Evolutionary conservation across 2,329 filamentous ascomycete species (phyloP).

Genomic region (Sordariomycetes sp.): DNA sequence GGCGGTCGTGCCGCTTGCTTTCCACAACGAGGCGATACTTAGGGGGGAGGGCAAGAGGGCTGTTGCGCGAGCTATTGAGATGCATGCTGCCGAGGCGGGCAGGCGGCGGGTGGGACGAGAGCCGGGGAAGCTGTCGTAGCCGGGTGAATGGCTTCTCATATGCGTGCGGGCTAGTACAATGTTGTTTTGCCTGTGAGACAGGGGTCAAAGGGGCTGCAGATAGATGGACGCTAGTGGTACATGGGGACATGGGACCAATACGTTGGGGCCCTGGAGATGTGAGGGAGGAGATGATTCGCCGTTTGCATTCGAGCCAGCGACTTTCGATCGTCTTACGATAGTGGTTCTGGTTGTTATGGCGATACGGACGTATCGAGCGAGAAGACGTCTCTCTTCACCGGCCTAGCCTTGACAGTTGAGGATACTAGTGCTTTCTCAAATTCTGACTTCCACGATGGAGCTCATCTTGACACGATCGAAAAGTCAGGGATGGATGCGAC

Average conservation of each 20-base stretch:
- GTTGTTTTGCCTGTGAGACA: not conserved
- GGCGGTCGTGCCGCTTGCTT: constrained; percentile 30
- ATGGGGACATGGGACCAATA: not conserved
- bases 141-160: not conserved
- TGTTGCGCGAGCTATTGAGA: constrained; percentile 27
- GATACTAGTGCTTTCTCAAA: too few relatives aligned
- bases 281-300: not conserved
- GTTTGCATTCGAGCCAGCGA: not conserved
- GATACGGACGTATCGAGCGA: too few relatives aligned
- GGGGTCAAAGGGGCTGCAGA: not conserved
- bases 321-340: too few relatives aligned
- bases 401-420: too few relatives aligned
- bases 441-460: too few relatives aligned
- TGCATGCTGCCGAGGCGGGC: not conserved
- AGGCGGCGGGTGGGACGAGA: not conserved
- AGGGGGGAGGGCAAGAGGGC: constrained; percentile 27
- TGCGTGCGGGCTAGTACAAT: not conserved
- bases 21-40: constrained; percentile 43
- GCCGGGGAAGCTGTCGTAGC: not conserved
- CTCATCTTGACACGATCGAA: too few relatives aligned
- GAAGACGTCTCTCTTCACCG: too few relatives aligned
- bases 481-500: too few relatives aligned
- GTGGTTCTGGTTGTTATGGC: too few relatives aligned
- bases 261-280: not conserved
- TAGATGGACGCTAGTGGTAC: not conserved